These are phyloP conservation scores for Vaccinium vitisidaea DNA, from an alignment of 148 eudicot genomes.

Conservation along the genomic window DNA sequence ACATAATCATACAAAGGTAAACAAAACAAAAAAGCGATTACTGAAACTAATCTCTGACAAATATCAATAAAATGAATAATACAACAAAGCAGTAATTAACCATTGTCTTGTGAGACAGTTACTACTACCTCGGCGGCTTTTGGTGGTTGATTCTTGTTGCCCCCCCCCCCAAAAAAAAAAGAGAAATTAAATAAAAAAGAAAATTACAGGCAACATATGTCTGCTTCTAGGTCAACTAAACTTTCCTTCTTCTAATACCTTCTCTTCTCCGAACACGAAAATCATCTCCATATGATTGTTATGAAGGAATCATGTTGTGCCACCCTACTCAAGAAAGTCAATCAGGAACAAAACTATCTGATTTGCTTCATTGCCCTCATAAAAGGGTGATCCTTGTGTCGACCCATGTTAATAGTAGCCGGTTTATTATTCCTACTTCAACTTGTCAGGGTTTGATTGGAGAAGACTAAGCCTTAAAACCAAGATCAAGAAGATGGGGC, in stretches of 20 bases:
- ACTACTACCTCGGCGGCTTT: too few relatives aligned
- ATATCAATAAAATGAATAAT: too few relatives aligned
- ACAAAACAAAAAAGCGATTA: too few relatives aligned
- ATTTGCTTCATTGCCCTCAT: neutral
- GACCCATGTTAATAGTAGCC: neutral
- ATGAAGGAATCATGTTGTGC: too few relatives aligned
- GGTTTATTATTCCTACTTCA: slow-evolving; percentile 2
- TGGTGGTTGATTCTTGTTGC: too few relatives aligned
- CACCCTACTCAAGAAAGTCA: neutral
- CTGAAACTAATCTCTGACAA: too few relatives aligned
- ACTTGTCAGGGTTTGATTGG: neutral
- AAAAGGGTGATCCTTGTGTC: too few relatives aligned
- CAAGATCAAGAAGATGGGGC: slow-evolving; percentile 18
- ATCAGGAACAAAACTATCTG: neutral
- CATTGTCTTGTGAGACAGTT: too few relatives aligned
- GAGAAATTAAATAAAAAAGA: neutral
- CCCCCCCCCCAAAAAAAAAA: too few relatives aligned
- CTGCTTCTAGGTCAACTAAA: neutral
- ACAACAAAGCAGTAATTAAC: too few relatives aligned
- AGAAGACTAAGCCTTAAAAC: neutral
- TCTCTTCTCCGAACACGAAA: neutral
- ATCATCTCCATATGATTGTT: neutral
- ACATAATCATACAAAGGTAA: too few relatives aligned
- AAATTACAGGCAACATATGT: neutral
- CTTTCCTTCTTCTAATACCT: neutral